Base-by-base conservation (phyloP, 768 basidiomycete species). In the Nevesoporus exiguus region DNA sequence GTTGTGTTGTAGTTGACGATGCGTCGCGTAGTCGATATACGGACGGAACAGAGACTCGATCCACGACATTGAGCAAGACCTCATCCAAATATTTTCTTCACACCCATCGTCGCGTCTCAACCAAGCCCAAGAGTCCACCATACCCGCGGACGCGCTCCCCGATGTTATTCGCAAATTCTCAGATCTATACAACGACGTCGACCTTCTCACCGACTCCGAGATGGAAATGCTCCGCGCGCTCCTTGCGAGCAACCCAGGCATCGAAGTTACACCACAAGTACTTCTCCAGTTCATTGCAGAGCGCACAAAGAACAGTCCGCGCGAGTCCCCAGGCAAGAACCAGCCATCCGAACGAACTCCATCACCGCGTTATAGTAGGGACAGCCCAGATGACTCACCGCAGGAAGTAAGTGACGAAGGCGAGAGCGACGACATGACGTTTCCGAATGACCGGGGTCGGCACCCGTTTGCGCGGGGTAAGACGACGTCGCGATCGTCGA, bases 11-110 rank as follows among this genome's bases (percentile, higher is more conserved):
- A 7, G 21, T 22, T 56, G 55, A 63, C 24, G 17, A 55, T 41
- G 24, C 8, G 14, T 2, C 40, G 19, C 22, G 34, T 56, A 73
- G 70, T 68, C 71, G 56, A 63, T 66, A 30, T 70, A 73, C 56
- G 86, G 85, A 51, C 78, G 88, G 56, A 81, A 79, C 71, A 79
- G 86, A 66, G 81, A 88, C 66, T 88, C 86, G 39, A 77, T 89
- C 42, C 78, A 76, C 49, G 83, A 85, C 71, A 84, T 91, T 54
- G 83, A 90, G 66, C 76, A 79, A 58, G 80, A 85, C 63, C 81
- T 91, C 30, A 68, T 82, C 66, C 76, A 77, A 51, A 80, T 92
- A 57, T 90, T 92, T 66, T 73, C 76, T 52, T 74, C 80, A 31
- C 87, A 91, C 63, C 81, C 84, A 11, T 72, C 80, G 43, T 80